A percentile compares a stretch with the other conserved stretches of the same genome.
These are phyloP conservation scores for Allium fistulosum DNA, from an alignment of 106 monocot species.

Conservation along the genomic window DNA sequence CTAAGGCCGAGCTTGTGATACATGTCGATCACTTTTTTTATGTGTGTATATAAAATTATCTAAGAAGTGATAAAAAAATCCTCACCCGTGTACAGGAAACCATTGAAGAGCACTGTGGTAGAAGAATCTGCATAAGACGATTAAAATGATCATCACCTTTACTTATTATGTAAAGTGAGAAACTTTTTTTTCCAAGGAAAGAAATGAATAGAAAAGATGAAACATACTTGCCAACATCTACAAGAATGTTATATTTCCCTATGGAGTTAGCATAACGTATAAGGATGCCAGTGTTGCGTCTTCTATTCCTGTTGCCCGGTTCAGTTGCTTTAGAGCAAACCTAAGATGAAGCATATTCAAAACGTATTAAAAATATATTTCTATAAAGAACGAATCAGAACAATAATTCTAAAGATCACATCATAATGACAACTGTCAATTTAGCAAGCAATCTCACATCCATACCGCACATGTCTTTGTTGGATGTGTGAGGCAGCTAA, in stretches of 20 bases:
- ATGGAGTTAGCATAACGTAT: slow-evolving; percentile 53
- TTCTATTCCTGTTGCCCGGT: slow-evolving; percentile 72
- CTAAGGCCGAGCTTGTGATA: too few species aligned
- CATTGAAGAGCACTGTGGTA: slow-evolving; percentile 92
- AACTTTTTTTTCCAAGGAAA: background rate
- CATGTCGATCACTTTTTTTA: background rate
- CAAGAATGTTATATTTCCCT: slow-evolving; percentile 77
- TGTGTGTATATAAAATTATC: background rate
- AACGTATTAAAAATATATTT: background rate
- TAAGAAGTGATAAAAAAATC: background rate
- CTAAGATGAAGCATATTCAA: slow-evolving; percentile 19
- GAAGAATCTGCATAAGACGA: slow-evolving; percentile 69
- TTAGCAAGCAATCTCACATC: background rate
- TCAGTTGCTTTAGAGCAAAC: slow-evolving; percentile 79
- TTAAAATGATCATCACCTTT: background rate
- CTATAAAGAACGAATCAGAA: background rate
- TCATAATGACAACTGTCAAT: background rate
- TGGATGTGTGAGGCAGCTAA: slow-evolving; percentile 91
- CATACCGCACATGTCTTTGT: slow-evolving; percentile 57
- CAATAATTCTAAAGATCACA: background rate
- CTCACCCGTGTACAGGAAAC: slow-evolving; percentile 85
- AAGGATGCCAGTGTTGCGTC: slow-evolving; percentile 86
- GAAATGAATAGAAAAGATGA: background rate
- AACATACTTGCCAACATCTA: slow-evolving; percentile 93
- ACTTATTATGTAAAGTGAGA: too few species aligned